Evolutionary conservation across 1,284 basidiomycete genomes (phyloP).

Genomic region (Cryptococcus sp.): DNA sequence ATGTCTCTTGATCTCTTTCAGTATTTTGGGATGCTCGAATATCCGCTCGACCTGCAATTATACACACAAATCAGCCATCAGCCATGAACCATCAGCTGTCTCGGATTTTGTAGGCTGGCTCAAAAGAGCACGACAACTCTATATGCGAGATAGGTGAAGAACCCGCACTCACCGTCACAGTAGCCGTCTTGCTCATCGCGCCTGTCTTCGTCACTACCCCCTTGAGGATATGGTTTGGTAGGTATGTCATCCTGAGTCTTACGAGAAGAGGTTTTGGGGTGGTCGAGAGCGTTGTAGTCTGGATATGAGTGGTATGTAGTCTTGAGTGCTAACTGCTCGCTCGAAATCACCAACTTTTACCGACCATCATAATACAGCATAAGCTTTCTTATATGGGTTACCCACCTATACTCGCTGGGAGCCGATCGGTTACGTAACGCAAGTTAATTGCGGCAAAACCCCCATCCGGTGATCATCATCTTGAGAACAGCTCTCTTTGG

Average conservation of each 20-base stretch:
- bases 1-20: conserved; percentile 30
- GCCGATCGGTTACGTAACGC: too few relatives aligned
- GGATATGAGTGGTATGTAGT: too few relatives aligned
- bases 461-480: too few relatives aligned
- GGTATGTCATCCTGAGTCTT: conserved; percentile 13
- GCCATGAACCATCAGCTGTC: not conserved
- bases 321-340: too few relatives aligned
- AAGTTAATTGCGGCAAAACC: too few relatives aligned
- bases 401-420: too few relatives aligned
- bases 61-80: not conserved
- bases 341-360: too few relatives aligned
- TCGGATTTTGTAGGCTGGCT: not conserved
- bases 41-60: conserved; percentile 25
- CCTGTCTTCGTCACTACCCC: conserved; percentile 44
- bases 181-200: conserved; percentile 46
- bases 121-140: not conserved
- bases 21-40: conserved; percentile 32
- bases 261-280: too few relatives aligned
- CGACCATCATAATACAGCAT: too few relatives aligned
- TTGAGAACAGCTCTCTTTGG: too few relatives aligned
- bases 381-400: too few relatives aligned
- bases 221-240: conserved; percentile 32
- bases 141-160: not conserved
- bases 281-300: too few relatives aligned
- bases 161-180: conserved; percentile 39